These are phyloP conservation scores for Guyanaporus albipodus DNA, from an alignment of 768 basidiomycete species.

Conservation along the genomic window DNA sequence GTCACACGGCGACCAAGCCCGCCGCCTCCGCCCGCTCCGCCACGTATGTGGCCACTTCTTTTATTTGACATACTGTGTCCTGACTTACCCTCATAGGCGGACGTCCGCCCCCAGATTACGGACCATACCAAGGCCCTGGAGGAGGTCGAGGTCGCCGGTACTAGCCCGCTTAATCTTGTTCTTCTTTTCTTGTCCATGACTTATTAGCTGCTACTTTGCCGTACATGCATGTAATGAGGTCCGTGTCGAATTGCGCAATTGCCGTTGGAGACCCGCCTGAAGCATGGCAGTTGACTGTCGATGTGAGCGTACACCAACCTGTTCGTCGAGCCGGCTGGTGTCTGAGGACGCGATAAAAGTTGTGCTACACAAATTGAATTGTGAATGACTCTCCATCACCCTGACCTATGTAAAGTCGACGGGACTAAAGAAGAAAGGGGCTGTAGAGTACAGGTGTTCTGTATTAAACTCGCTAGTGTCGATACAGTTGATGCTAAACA, in stretches of 20 bases:
- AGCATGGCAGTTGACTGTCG: no score
- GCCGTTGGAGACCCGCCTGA: background rate
- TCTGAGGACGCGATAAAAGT: no score
- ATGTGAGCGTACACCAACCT: no score
- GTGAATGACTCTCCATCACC: no score
- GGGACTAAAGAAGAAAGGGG: no score
- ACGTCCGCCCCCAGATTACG: slow-evolving; percentile 81
- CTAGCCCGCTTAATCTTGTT: slow-evolving; percentile 16
- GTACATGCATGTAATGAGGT: slow-evolving; percentile 1
- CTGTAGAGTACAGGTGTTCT: no score
- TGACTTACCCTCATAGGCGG: slow-evolving; percentile 39
- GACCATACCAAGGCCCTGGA: slow-evolving; percentile 78
- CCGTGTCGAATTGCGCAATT: background rate
- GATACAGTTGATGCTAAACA: no score
- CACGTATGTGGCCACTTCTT: slow-evolving; percentile 30
- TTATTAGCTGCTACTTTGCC: slow-evolving; percentile 10
- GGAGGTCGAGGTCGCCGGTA: slow-evolving; percentile 42
- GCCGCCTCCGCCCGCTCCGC: slow-evolving; percentile 52
- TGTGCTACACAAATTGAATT: no score
- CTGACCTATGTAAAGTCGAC: no score
- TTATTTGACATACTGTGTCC: background rate
- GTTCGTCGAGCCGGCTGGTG: no score
- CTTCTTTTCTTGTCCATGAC: slow-evolving; percentile 13
- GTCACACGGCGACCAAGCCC: slow-evolving; percentile 46
- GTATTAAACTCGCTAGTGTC: no score